These are phyloP conservation scores for Schizopora paradoxa DNA, from an alignment of 1,284 basidiomycete species.

Conservation along the genomic window DNA sequence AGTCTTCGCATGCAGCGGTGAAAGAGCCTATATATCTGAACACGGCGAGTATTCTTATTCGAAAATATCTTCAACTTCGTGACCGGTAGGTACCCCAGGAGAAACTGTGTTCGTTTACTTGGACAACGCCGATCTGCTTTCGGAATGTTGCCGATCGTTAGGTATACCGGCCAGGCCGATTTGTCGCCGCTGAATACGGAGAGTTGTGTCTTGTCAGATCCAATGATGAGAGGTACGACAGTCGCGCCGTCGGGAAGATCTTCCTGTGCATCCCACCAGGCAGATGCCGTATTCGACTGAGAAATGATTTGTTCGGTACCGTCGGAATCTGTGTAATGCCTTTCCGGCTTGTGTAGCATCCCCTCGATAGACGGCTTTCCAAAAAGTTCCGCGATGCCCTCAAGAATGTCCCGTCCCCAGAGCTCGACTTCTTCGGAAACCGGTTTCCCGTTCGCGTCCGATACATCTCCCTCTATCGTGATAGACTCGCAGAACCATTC, in stretches of 20 bases:
- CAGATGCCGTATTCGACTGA: conserved; percentile 23
- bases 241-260: conserved; percentile 17
- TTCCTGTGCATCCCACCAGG: conserved; percentile 23
- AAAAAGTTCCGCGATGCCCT: conserved; percentile 17
- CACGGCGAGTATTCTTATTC: neutral
- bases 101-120: conserved; percentile 19
- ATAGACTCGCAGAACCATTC: conserved; percentile 12
- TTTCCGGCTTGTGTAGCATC: conserved; percentile 13
- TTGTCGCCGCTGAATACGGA: conserved; percentile 21
- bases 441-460: too few species aligned
- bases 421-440: conserved; percentile 17
- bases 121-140: conserved; percentile 20
- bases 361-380: conserved; percentile 17
- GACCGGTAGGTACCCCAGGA: conserved; percentile 24
- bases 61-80: conserved; percentile 11
- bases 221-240: conserved; percentile 20
- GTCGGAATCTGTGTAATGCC: conserved; percentile 5
- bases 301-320: conserved; percentile 15
- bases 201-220: conserved; percentile 22
- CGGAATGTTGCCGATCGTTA: conserved; percentile 26
- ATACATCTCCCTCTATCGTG: neutral
- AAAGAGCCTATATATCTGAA: conserved; percentile 15
- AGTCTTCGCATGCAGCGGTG: conserved; percentile 22
- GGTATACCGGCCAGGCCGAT: conserved; percentile 24
- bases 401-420: conserved; percentile 19